Base-by-base conservation (phyloP, 768 basidiomycete genomes). In the Astraeus odoratus region DNA sequence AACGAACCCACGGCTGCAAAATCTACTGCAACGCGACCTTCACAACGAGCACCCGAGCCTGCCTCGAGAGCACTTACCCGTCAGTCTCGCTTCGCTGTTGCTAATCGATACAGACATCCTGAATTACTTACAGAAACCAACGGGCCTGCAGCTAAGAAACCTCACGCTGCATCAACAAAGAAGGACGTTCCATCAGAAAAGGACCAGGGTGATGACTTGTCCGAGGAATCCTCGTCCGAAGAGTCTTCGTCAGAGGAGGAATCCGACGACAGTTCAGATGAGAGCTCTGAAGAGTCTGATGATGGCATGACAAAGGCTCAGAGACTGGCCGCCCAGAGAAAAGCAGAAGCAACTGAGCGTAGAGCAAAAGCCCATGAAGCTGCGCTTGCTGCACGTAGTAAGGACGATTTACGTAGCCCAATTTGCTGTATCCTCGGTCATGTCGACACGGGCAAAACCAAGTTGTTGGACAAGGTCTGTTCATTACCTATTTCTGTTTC, bases 371-470 rank as follows among this genome's bases (percentile, higher is more conserved):
- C 86, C 8, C 86, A 84, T 54, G 81, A 88, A 63, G 85, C 79
- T 23, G 94, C 96, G 2, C 64, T 94, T 47, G 88, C 93, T 33
- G 87, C 86, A 4, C 69, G 90, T 42, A 90, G 69, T 61, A 92
- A 88, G 64, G 92, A 98, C 54, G 70, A 98, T 61, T 68, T 99
- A 38, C 86, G 96, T 34, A 90, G 86, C 61, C 96, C 96, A 12
- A 99, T 99, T 61, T 98, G 95, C 61, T 97, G 95, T 78, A 99
- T 99, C 57, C 67, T 99, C 50, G 96, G 96, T 48, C 96, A 99
- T 64, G 96, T 99, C 76, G 96, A 99, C 73, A 97, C 94, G 4
- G 96, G 96, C 49, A 99, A 99, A 70, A 99, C 96, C 12, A 97
- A 96, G 67, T 71, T 99, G 30, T 67, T 99, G 55, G 96, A 99